phyloP scores from a whole-genome alignment of 768 basidiomycete species.

The Amyloporia xantha region DNA sequence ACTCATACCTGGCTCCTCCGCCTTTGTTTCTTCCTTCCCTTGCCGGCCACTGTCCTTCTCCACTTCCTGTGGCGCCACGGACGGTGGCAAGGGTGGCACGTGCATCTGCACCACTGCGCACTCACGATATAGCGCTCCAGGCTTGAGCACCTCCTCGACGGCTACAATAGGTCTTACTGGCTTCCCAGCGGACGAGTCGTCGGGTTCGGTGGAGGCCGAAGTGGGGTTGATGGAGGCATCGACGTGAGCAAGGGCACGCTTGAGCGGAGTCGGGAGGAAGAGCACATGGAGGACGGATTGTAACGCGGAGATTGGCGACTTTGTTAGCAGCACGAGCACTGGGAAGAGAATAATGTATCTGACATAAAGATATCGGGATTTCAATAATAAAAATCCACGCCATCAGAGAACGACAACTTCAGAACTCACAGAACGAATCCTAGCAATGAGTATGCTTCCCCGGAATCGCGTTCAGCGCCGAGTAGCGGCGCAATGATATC shows the following conservation, averaged over 20 bases:
- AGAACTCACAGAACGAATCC: slow-evolving; percentile 46
- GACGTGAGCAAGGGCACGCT: slow-evolving; percentile 29
- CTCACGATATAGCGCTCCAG: slow-evolving; percentile 72
- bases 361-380: slow-evolving; percentile 22
- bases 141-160: slow-evolving; percentile 51
- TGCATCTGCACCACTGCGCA: slow-evolving; percentile 50
- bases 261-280: slow-evolving; percentile 77
- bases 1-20: slow-evolving; percentile 24
- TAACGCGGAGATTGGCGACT: slow-evolving; percentile 55
- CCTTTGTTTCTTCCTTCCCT: slow-evolving; percentile 17
- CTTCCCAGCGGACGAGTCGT: slow-evolving; percentile 14
- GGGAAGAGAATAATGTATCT: slow-evolving; percentile 70
- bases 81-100: slow-evolving; percentile 17
- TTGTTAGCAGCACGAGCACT: slow-evolving; percentile 59
- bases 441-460: slow-evolving; percentile 30
- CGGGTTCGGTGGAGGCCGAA: slow-evolving; percentile 4
- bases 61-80: slow-evolving; percentile 10
- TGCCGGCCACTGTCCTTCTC: slow-evolving; percentile 21
- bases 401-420: not conserved
- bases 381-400: slow-evolving; percentile 29
- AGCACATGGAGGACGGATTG: slow-evolving; percentile 78
- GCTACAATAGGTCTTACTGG: slow-evolving; percentile 41
- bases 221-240: slow-evolving; percentile 23
- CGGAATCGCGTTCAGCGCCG: slow-evolving; percentile 37
- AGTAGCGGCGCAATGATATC: slow-evolving; percentile 60